Evolutionary conservation across 352 stramenopile genomes (phyloP).

Genomic region (Globisporangium canariense): DNA sequence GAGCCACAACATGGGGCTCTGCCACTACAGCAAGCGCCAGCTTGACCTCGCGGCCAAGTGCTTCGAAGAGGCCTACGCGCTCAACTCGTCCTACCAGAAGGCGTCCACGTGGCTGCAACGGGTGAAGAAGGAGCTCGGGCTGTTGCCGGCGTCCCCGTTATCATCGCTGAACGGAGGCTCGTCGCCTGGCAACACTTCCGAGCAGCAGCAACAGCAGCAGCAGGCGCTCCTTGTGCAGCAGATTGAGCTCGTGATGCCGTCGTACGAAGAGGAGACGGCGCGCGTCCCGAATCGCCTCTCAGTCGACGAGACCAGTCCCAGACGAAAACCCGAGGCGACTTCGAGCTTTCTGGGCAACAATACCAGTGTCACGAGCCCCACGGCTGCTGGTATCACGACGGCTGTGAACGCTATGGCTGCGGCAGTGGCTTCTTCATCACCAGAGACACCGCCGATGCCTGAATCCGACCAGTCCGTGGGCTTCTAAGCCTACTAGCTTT

Average conservation of each 20-base stretch:
- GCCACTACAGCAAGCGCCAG: conserved; percentile 89
- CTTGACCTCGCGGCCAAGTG: conserved; percentile 53
- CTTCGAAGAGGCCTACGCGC: conserved; percentile 64
- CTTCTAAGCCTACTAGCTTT: neutral
- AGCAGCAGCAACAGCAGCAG: conserved; percentile 5
- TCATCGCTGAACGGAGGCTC: neutral
- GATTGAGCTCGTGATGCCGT: conserved; percentile 49
- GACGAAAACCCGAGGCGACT: conserved; percentile 1
- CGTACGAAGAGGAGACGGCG: conserved; percentile 45
- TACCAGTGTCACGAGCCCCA: neutral
- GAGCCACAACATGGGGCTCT: conserved; percentile 95
- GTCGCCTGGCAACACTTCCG: neutral
- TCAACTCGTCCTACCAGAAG: conserved; percentile 79
- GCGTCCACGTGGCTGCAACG: conserved; percentile 79
- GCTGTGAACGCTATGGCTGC: neutral
- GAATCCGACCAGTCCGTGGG: neutral
- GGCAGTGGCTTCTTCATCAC: neutral
- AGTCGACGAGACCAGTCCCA: conserved; percentile 9
- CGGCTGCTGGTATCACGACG: neutral
- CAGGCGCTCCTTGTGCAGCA: conserved; percentile 43
- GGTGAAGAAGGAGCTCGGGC: conserved; percentile 55
- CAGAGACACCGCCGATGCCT: neutral
- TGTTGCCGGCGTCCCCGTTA: neutral
- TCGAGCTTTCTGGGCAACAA: neutral
- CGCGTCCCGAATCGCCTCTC: conserved; percentile 10